Conservation (phyloP, 805 yeast species). For the Millerozyma acaciae region DNA sequence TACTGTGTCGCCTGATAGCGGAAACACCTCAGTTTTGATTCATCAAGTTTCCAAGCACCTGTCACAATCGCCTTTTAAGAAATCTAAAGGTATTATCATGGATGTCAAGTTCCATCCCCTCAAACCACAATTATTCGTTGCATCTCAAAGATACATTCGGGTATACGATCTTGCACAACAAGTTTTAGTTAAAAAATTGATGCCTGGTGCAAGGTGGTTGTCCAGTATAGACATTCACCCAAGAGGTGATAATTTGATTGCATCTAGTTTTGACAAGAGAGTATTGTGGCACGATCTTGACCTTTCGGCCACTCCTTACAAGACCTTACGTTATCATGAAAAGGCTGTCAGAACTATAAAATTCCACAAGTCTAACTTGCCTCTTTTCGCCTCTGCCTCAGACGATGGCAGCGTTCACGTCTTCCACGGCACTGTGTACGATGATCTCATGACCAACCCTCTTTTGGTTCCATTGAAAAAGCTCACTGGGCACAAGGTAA, state of each 20-base stretch:
- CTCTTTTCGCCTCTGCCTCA: slow-evolving; percentile 89
- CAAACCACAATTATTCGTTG: slow-evolving; percentile 89
- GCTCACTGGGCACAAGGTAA: slow-evolving; percentile 81
- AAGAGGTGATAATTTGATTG: slow-evolving; percentile 89
- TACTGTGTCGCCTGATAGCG: slow-evolving; percentile 92
- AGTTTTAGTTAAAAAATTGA: slow-evolving; percentile 71
- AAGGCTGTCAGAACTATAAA: slow-evolving; percentile 87
- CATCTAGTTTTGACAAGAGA: slow-evolving; percentile 90
- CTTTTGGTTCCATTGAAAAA: slow-evolving; percentile 93
- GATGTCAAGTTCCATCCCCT: slow-evolving; percentile 97
- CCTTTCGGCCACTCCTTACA: slow-evolving; percentile 83
- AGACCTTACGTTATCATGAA: slow-evolving; percentile 90
- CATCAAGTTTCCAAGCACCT: slow-evolving; percentile 93
- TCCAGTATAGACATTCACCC: slow-evolving; percentile 92
- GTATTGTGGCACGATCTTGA: slow-evolving; percentile 98
- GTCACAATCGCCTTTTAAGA: slow-evolving; percentile 92
- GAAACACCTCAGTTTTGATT: slow-evolving; percentile 82
- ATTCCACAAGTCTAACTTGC: slow-evolving; percentile 82
- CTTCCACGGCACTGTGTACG: slow-evolving; percentile 95
- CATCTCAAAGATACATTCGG: slow-evolving; percentile 88
- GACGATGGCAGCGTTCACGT: slow-evolving; percentile 93
- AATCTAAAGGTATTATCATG: slow-evolving; percentile 89
- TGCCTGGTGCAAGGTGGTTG: slow-evolving; percentile 96
- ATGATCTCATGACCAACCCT: slow-evolving; percentile 92
- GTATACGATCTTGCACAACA: slow-evolving; percentile 89